Conservation (phyloP, 2,329 filamentous ascomycete species). For the Chrysosporium keratinophilum region DNA sequence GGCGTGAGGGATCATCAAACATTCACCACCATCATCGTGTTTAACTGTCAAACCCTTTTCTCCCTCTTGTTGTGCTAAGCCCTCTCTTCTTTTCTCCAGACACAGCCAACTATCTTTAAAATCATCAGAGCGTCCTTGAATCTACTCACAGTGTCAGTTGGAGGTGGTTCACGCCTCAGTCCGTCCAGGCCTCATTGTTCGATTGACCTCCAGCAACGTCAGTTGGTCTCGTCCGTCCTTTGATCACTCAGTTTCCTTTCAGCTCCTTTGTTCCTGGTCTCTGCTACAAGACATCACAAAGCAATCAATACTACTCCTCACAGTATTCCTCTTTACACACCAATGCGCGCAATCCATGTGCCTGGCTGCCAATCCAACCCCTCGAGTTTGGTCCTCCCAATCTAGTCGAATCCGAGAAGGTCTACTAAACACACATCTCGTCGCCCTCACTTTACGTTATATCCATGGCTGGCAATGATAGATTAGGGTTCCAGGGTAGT, state of each 20-base stretch:
- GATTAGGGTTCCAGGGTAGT: background rate
- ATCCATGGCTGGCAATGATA: constrained; percentile 1
- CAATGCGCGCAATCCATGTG: background rate
- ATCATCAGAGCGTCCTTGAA: background rate
- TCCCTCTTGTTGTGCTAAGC: background rate
- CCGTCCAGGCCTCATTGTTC: background rate
- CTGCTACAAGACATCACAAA: background rate
- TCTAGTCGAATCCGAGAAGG: background rate
- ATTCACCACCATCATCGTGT: background rate
- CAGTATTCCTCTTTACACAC: background rate
- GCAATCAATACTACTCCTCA: background rate
- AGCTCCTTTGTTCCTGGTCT: background rate
- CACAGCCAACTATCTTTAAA: background rate
- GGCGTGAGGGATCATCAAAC: constrained; percentile 5
- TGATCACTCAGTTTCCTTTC: background rate
- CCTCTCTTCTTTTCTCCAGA: background rate
- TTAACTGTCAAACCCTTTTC: constrained; percentile 2
- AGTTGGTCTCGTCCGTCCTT: background rate
- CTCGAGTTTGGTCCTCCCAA: background rate
- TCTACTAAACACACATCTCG: background rate
- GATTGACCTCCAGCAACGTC: background rate
- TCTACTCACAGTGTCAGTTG: background rate
- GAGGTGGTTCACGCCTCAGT: background rate
- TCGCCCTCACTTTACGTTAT: background rate
- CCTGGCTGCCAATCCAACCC: background rate